Evolutionary conservation across 1,284 basidiomycete species (phyloP), one percentile per base, ranked within the genome.

Genomic region (Lignosus rhinocerotis): DNA sequence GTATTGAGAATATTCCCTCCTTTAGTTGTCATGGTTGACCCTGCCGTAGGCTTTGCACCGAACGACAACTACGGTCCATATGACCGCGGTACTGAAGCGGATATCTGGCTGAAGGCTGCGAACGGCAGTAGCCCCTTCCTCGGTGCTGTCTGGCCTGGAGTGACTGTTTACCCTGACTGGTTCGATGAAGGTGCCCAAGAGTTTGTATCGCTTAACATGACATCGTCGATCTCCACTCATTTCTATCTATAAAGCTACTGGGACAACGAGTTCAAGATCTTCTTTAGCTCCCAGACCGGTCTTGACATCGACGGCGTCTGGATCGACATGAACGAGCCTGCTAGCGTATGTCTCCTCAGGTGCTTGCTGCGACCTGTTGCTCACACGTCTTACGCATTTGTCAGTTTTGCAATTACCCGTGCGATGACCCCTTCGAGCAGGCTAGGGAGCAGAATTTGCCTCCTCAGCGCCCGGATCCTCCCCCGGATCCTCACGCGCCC

Each of bases 301-400:
- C 61, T 87, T 17, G 84, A 88, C 60, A 85, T 88, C 34, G 87
- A 88, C 63, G 87, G 86, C 12, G 79, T 78, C 12, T 88, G 86
- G 87, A 87, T 88, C 42, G 86, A 88, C 64, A 88, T 88, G 86
- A 88, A 88, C 67, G 87, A 88, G 60, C 85, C 87, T 11, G 70
- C 85, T 3, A 87, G 80, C 62, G 84, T 85, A 63, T 5, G 66
- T 59, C 1, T 7, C 36, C 16, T 14, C 17, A 10, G 41, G 2
- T 14, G 31, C 48, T 25, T 45, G 5, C 30, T 6, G 11, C 7
- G 19, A 9, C 32, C 51, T 43, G 16, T 12, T 45, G 30, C 47
- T 62, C 10, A 59, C 11, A 53, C 30, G 34, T 16, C 2, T 21
- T 49, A 42, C 39, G 17, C 4, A 34, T 30, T 39, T 7, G 48